Base-by-base conservation (phyloP, 768 basidiomycete species). In the Royoungia palumana region DNA sequence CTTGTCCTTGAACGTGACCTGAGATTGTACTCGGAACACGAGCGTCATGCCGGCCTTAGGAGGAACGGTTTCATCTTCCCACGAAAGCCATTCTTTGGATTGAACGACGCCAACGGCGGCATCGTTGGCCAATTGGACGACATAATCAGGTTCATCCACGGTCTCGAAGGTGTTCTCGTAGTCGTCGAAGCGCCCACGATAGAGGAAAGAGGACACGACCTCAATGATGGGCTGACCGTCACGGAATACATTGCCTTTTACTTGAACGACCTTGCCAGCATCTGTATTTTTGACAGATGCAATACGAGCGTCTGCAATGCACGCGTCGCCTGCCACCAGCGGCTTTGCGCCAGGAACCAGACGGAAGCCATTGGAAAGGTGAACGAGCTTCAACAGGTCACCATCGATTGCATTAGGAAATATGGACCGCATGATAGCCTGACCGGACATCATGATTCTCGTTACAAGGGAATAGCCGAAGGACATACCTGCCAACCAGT, bases 401-500 rank as follows among this genome's bases (percentile, higher is more conserved):
- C 95, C 96, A 55, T 98, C 90, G 63, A 99, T 91, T 11, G 81
- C 70, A 12, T 77, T 65, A 6, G 96, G 96, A 83, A 99, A 99
- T 70, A 98, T 95, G 1, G 94, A 84, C 67, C 89, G 92, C 88
- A 98, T 99, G 70, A 99, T 98, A n/a, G 94, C 89, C 93, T 95
- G 57, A 0, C 47, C 51, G 45, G 28, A n/a, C 56, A 45, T n/a
- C 24, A 39, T 60, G 4, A 50, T 57, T 28, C 47, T n/a, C 19
- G 32, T 24, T 9, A 30, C 16, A 21, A 13, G 35, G 47, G 16
- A 40, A 1, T 20, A 32, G 21, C 47, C 24, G 36, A 24, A 20
- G 35, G 44, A 70, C 86, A 51, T 65, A 93, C 94, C 86, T 95
- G 85, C 96, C 96, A 99, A 39, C 95, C 94, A 35, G 94, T 86